Base-by-base conservation (phyloP, 78 protist species). In the Tieghemostelium lacteum region DNA sequence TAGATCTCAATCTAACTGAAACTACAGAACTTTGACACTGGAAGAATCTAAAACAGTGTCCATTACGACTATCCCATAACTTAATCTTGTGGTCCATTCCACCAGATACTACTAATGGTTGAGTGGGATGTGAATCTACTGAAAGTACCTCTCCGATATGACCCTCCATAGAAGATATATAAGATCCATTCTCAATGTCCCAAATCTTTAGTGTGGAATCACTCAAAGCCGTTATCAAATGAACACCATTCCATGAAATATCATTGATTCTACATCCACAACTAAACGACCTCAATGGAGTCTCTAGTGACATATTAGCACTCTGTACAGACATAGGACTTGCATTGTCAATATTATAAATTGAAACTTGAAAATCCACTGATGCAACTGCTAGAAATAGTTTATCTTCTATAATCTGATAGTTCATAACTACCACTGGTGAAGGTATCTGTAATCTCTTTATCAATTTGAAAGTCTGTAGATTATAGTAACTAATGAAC, bases 31-130 rank as follows among this genome's bases (percentile, higher is more conserved):
- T 39, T 54, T 40, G 19, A 28, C 29, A 24, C 17, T 29, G 33
- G 24, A 60, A 70, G 28, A 70, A 39, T 39, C 91, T 28, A 60
- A 83, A 83, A 60, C 76, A 69, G 60, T 83, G 78, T 26, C 36
- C 7, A 37, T 73, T 34, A 42, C 91, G 34, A 39, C 31, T 28
- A 33, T 83, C 91, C 91, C 76, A 66, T n/a, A 83, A 34, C n/a
- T 64, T 83, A 14, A 70, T 40, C 29, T 69, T 66, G 1, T 65
- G 55, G 60, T 83, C 91, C 17, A 60, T 2, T 20, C 62, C 71
- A 34, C 91, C 91, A 57, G 52, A 31, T 14, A 40, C 39, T 22
- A 83, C 33, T 37, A 83, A 58, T 20, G 91, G 71, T 40, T 83
- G 91, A 10, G 50, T 28, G 19, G 69, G 58, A 19, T 36, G 76